Evolutionary conservation across 2,329 filamentous ascomycete species (phyloP), one percentile per base, ranked within the genome.

Genomic region (Coniella vitis): DNA sequence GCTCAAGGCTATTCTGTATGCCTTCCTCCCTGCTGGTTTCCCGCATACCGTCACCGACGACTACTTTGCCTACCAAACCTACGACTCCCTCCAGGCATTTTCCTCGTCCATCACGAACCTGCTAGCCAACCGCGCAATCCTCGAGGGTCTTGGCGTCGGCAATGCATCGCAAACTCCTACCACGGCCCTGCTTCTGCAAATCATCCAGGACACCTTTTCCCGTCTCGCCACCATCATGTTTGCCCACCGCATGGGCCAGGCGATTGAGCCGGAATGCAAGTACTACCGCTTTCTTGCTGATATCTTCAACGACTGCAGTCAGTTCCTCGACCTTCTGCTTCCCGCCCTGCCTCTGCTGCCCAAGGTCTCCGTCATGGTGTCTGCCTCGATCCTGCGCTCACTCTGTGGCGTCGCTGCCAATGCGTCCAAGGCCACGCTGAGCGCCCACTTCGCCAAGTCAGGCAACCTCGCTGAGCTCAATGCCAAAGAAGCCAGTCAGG

Each of bases 381-480:
- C 63, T 0, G 71, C 75, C 2, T 73, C 78, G 47, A 69, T 75
- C 14, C 63, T 81, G 38, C 68, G 78, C 3, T 72, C 76, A 0
- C 69, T 96, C 0, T 97, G 93, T 61, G 93, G 91, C 21, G 90
- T 97, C 4, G 87, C 91, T 0, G 91, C 89, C 1, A 89, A 87
- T 12, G 90, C 88, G 47, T 86, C 87, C 55, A 97, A 97, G 66
- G 91, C 91, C 2, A 90, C 86, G 53, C 69, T 98, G 57, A 93
- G 87, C 62, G 86, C 88, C 10, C 93, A 98, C 67, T 97, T 98
- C 71, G 90, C 91, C 8, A 81, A 75, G 56, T 82, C 83, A 62
- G 87, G 89, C 34, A 97, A 96, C 64, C 69, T 97, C 38, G 91
- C 88, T 2, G 91, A 97, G 65, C 74, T 98, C 49, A 97, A 96